Base-by-base conservation (phyloP, 1,139 yeast genomes). In the Debaryomyces udenii region DNA sequence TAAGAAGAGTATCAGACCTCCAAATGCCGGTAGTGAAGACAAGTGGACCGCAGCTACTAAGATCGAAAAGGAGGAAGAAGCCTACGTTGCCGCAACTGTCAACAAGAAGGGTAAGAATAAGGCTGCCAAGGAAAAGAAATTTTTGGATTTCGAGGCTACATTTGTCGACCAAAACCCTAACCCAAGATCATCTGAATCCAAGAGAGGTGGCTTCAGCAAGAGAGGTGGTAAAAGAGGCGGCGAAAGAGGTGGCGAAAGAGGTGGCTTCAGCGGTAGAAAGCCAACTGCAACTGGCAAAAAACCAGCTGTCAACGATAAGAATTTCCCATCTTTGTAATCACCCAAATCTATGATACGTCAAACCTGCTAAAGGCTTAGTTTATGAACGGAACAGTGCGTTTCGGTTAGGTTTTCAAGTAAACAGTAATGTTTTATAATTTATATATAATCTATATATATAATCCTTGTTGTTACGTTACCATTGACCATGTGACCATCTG, bases 41-140 rank as follows among this genome's bases (percentile, higher is more conserved):
- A 70, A 78, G 64, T 78, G 85, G 81, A 62, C 68, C 28, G 68
- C 80, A 39, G 68, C 80, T 39, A 95, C 90, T 66, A 66, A 72
- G 57, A 65, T 82, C 55, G 78, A 72, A 56, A 83, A 79, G 69
- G 75, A 73, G 59, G 68, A 68, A 59, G 86, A 78, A 66, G 71
- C 66, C 39, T 81, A 71, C 65, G 68, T 80, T 53, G 74, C 74
- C 46, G 69, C 86, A 38, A 66, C 86, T 52, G 68, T 70, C 56
- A 66, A 70, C 62, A 86, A 84, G 80, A 76, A 77, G 68, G 53
- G 69, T 53, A 84, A 75, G 68, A 61, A 74, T 54, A 85, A 83
- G 76, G 73, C 80, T 47, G 74, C 69, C 60, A 85, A 85, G 76
- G 80, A 80, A 62, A 86, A 85, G 81, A 77, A 74, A 61, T 72